phyloP scores from a whole-genome alignment of 331 rosid species.

The Pyracantha coccinea region DNA sequence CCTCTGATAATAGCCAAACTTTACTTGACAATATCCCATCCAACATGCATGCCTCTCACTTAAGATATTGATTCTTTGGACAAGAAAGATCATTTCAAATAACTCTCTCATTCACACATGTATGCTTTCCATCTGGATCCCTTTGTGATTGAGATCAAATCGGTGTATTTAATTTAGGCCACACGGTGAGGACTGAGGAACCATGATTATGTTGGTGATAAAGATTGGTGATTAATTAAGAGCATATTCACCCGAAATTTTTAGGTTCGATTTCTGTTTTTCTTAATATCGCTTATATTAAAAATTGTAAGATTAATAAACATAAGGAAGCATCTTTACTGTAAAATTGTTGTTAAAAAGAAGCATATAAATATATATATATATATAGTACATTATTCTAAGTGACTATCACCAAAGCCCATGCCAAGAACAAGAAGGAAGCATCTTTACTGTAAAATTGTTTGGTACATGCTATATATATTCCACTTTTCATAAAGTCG shows the following conservation, averaged over 20 bases:
- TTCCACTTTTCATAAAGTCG: conserved; percentile 16
- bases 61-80: neutral
- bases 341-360: too few species aligned
- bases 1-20: neutral
- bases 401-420: conserved; percentile 11
- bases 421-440: too few species aligned
- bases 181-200: conserved; percentile 2
- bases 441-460: too few species aligned
- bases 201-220: conserved; percentile 39
- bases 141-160: conserved; percentile 15
- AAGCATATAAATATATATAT: neutral
- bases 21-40: conserved; percentile 6
- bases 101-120: conserved; percentile 27
- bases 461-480: conserved; percentile 3
- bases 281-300: too few species aligned
- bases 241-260: too few species aligned
- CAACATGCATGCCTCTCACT: neutral
- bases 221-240: conserved; percentile 6
- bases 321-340: too few species aligned
- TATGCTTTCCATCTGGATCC: conserved; percentile 30
- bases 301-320: too few species aligned
- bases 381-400: neutral
- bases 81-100: neutral
- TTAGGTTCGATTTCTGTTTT: too few species aligned
- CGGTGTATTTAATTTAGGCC: conserved; percentile 17